These are phyloP conservation scores for Balamuthia mandrillaris DNA, from an alignment of 208 protist genomes.

Conservation along the genomic window DNA sequence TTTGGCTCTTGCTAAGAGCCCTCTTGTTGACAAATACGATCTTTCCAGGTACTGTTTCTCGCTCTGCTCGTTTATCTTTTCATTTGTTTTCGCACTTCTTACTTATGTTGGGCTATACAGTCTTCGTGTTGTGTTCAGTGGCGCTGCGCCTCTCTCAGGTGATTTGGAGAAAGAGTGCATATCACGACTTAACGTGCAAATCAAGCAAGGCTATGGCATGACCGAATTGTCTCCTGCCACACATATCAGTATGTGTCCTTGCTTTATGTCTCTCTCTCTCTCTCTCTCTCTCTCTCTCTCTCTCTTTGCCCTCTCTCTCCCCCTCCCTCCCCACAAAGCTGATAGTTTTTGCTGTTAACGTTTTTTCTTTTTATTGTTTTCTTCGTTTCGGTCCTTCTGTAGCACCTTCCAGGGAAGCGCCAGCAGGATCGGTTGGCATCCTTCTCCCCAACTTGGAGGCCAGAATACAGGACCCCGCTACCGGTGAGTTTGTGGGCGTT, in stretches of 20 bases:
- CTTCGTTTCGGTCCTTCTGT: background rate
- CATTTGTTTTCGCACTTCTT: slow-evolving; percentile 19
- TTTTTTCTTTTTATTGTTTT: too few relatives aligned
- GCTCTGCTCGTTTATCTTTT: background rate
- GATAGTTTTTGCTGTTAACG: background rate
- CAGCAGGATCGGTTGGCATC: background rate
- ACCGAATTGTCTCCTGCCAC: slow-evolving; percentile 75
- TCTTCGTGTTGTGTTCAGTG: background rate
- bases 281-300: background rate
- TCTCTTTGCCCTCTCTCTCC: background rate
- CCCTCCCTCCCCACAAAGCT: background rate
- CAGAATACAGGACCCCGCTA: background rate
- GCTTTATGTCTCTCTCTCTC: background rate
- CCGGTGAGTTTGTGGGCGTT: background rate
- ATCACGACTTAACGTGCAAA: background rate
- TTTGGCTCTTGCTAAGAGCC: slow-evolving; percentile 72
- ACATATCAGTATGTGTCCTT: background rate
- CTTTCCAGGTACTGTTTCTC: background rate
- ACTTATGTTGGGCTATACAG: slow-evolving; percentile 20
- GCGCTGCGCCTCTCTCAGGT: slow-evolving; percentile 69
- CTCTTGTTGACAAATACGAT: slow-evolving; percentile 62
- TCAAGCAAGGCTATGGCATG: slow-evolving; percentile 78
- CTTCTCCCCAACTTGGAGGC: slow-evolving; percentile 41
- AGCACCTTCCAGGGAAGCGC: too few relatives aligned
- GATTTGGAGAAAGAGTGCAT: slow-evolving; percentile 54